phyloP scores from a whole-genome alignment of 2,329 filamentous ascomycete genomes.

The Hymenoscyphus infarciens region DNA sequence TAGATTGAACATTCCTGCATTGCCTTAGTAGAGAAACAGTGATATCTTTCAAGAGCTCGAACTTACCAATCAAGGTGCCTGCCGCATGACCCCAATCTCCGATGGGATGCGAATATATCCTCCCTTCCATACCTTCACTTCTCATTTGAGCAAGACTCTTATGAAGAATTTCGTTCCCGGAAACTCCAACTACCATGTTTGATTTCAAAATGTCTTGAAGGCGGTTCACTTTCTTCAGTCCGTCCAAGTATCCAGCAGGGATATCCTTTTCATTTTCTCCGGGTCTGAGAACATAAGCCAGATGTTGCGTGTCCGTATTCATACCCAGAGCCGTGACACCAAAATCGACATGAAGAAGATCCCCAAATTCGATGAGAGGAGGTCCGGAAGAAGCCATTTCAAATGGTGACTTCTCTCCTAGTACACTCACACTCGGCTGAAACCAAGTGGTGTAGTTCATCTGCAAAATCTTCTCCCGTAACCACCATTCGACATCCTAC shows the following conservation, averaged over 20 bases:
- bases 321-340: slow-evolving; percentile 45
- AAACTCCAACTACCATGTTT: slow-evolving; percentile 43
- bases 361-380: slow-evolving; percentile 41
- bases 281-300: slow-evolving; percentile 46
- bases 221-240: slow-evolving; percentile 44
- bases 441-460: slow-evolving; percentile 53
- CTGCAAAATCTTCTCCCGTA: slow-evolving; percentile 46
- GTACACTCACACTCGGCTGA: slow-evolving; percentile 44
- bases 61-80: slow-evolving; percentile 45
- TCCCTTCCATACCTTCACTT: slow-evolving; percentile 43
- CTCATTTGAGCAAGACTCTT: slow-evolving; percentile 40
- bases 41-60: not conserved
- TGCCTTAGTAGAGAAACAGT: not conserved
- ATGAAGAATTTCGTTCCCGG: slow-evolving; percentile 45
- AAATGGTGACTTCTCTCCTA: slow-evolving; percentile 28
- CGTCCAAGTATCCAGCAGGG: slow-evolving; percentile 41
- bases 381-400: slow-evolving; percentile 13
- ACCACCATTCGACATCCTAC: slow-evolving; percentile 49
- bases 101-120: slow-evolving; percentile 48
- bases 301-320: slow-evolving; percentile 49
- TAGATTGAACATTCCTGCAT: slow-evolving; percentile 47
- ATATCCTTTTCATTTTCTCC: slow-evolving; percentile 42
- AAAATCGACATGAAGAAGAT: slow-evolving; percentile 49
- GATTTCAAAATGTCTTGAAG: slow-evolving; percentile 46
- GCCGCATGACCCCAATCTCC: slow-evolving; percentile 51